Evolutionary conservation across 176 grass and related monocot genomes (phyloP).

Genomic region (Zizania latifolia): DNA sequence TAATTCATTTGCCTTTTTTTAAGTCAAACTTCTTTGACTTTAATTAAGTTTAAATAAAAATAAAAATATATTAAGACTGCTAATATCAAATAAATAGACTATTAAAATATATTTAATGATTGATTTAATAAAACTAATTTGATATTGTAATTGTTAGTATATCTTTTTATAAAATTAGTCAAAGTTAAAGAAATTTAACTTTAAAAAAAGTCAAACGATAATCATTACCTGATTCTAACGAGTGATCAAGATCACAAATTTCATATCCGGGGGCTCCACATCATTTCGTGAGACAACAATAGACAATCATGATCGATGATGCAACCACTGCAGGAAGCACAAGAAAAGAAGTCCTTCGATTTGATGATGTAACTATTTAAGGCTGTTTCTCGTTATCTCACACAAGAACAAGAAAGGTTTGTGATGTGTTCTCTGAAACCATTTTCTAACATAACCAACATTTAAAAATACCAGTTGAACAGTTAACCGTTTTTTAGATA

Average conservation of each 20-base stretch:
- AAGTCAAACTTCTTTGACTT: too few relatives aligned
- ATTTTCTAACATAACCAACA: background rate
- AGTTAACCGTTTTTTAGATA: too few relatives aligned
- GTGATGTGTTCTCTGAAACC: background rate
- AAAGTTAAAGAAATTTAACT: too few relatives aligned
- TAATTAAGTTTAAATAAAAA: too few relatives aligned
- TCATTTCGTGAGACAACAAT: background rate
- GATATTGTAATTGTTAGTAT: too few relatives aligned
- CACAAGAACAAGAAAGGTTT: background rate
- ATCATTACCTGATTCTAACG: constrained; percentile 5
- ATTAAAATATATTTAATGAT: too few relatives aligned
- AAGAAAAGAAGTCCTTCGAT: background rate
- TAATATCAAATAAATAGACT: too few relatives aligned
- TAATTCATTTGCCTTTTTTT: too few relatives aligned
- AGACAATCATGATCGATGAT: background rate
- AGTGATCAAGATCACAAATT: background rate
- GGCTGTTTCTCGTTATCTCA: background rate
- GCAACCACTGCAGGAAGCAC: background rate
- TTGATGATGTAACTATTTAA: background rate
- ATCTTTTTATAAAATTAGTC: too few relatives aligned
- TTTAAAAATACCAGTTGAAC: background rate
- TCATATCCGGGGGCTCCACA: background rate
- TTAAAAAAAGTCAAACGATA: too few relatives aligned
- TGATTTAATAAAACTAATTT: too few relatives aligned
- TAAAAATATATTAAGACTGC: too few relatives aligned